Evolutionary conservation across 169 alveolate genomes (phyloP).

Genomic region (Eimeria brunetti): DNA sequence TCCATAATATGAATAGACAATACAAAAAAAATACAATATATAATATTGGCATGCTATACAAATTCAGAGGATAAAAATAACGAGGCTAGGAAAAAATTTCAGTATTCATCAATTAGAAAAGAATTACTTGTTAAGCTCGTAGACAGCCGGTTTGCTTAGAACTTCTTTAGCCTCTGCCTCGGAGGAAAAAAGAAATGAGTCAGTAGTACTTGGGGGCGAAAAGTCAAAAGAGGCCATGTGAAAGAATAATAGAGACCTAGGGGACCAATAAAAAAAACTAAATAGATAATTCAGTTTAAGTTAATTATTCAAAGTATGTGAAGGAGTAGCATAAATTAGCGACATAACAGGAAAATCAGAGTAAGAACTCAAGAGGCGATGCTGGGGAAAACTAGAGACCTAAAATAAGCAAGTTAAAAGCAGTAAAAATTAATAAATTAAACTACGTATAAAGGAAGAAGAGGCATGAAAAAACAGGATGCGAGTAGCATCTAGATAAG

Average conservation of each 20-base stretch:
- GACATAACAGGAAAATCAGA: background rate
- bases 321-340: background rate
- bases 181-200: background rate
- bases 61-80: too few relatives aligned
- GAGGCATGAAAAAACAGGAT: background rate
- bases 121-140: background rate
- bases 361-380: background rate
- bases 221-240: constrained; percentile 21
- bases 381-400: background rate
- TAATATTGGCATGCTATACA: too few relatives aligned
- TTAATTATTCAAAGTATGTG: background rate
- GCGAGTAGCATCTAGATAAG: background rate
- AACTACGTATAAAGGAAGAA: background rate
- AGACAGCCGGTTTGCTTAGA: background rate
- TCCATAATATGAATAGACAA: too few relatives aligned
- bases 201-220: background rate
- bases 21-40: too few relatives aligned
- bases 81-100: background rate
- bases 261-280: background rate
- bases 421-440: too few relatives aligned
- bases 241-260: constrained; percentile 13
- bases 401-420: too few relatives aligned
- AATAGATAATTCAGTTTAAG: background rate
- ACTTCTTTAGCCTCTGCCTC: background rate
- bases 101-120: background rate